phyloP scores from a whole-genome alignment of 768 basidiomycete genomes.

The Fomitopsis pulvina region DNA sequence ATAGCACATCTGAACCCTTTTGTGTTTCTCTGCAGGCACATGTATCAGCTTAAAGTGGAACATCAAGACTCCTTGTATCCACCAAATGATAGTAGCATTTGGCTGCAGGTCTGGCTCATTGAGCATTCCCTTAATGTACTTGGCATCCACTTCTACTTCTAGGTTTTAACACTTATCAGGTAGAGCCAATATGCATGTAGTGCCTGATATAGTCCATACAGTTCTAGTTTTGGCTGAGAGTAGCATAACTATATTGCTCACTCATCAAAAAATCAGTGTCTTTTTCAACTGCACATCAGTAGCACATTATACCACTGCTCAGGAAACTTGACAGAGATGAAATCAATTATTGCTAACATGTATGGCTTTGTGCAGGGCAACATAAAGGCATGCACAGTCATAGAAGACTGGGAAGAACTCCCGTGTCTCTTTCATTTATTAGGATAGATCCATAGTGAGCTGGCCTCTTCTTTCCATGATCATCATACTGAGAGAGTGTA shows the following conservation, averaged over 20 bases:
- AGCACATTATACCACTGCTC: no score
- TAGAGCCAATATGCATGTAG: neutral
- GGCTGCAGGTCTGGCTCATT: conserved; percentile 34
- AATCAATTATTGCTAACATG: no score
- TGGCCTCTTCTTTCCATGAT: neutral
- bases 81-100: conserved; percentile 33
- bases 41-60: conserved; percentile 33
- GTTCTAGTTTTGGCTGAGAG: conserved; percentile 23
- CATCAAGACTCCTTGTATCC: conserved; percentile 34
- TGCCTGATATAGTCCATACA: conserved; percentile 17
- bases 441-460: no score
- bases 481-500: neutral
- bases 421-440: no score
- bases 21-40: conserved; percentile 20
- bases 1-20: no score
- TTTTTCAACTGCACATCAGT: no score
- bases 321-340: no score
- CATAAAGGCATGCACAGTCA: no score
- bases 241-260: conserved; percentile 6
- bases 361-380: no score
- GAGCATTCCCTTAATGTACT: conserved; percentile 34
- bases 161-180: conserved; percentile 19
- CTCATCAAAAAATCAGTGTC: no score
- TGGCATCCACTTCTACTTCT: conserved; percentile 31
- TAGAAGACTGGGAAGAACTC: no score